Evolutionary conservation across 2,329 filamentous ascomycete species (phyloP).

Genomic region (Harringtonia lauricola): DNA sequence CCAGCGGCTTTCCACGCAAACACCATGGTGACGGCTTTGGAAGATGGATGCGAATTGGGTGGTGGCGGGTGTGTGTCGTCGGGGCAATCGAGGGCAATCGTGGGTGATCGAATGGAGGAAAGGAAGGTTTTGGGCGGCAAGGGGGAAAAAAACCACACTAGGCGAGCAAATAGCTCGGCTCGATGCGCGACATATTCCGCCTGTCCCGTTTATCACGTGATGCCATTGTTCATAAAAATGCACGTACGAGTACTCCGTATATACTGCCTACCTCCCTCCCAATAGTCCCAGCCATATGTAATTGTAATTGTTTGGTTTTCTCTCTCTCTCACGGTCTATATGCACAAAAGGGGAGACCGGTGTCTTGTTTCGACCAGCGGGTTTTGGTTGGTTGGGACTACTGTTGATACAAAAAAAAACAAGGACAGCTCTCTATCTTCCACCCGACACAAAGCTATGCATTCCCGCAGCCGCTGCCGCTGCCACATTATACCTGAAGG

Average conservation of each 20-base stretch:
- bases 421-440: neutral
- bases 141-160: neutral
- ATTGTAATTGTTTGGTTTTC: neutral
- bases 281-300: too few relatives aligned
- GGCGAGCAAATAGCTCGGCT: constrained; percentile 6
- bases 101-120: constrained; percentile 1
- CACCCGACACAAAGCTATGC: neutral
- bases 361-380: neutral
- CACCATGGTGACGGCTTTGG: constrained; percentile 58
- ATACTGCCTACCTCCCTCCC: too few relatives aligned
- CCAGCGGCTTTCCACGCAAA: constrained; percentile 98
- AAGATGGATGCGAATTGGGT: neutral
- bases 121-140: neutral
- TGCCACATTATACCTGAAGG: constrained; percentile 62
- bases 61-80: neutral
- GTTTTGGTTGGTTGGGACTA: constrained; percentile 3
- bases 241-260: too few relatives aligned
- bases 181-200: constrained; percentile 8
- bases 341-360: constrained; percentile 22
- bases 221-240: too few relatives aligned
- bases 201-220: neutral
- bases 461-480: neutral
- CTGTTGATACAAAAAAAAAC: constrained; percentile 10
- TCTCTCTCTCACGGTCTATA: constrained; percentile 20
- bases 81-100: neutral